Base-by-base conservation (phyloP, 2,329 filamentous ascomycete species). In the Talaromyces sp. region DNA sequence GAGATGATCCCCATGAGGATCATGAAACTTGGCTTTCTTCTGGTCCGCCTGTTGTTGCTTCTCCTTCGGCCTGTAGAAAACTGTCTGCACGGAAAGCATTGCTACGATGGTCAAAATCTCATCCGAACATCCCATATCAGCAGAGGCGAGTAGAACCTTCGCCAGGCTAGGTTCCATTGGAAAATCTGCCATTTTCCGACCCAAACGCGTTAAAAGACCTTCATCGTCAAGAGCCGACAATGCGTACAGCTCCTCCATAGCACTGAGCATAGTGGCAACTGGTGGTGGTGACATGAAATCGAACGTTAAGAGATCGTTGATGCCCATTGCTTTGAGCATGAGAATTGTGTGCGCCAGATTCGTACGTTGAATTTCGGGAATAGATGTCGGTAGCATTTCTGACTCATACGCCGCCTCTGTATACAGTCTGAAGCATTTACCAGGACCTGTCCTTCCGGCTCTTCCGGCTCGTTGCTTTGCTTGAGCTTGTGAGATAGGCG, bases 211-310 rank as follows among this genome's bases (percentile, higher is more conserved):
- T 1, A 99, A 81, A 0, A 99, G 83, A 14, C 95, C 95, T 82
- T 99, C 95, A 70, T 99, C 93, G 67, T 99, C 95, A 0, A 99
- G 82, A 0, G 93, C 93, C 3, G 89, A 92, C 11, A 99, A 81
- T 0, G 92, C 92, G 72, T 99, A 99, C 0, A 99, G 82, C 73
- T 98, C 95, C 77, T 99, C 96, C 3, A 99, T 81, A 0, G 95
- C 95, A 57, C 92, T 96, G 66, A 99, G 84, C 92, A 98, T 97
- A 12, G 95, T 98, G 71, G 98, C 97, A 33, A 95, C 95, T 0
- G 95, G 95, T 0, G 95, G 95, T 0, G 95, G 93, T 71, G 99
- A 95, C 93, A 99, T 98, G 71, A 99, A 99, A 77, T 98, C 93
- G 71, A 99, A 99, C 72, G 96, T 92, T 12, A 99, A 83, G 1